Base-by-base conservation (phyloP, 352 stramenopile genomes). In the Pythium sukuiense region DNA sequence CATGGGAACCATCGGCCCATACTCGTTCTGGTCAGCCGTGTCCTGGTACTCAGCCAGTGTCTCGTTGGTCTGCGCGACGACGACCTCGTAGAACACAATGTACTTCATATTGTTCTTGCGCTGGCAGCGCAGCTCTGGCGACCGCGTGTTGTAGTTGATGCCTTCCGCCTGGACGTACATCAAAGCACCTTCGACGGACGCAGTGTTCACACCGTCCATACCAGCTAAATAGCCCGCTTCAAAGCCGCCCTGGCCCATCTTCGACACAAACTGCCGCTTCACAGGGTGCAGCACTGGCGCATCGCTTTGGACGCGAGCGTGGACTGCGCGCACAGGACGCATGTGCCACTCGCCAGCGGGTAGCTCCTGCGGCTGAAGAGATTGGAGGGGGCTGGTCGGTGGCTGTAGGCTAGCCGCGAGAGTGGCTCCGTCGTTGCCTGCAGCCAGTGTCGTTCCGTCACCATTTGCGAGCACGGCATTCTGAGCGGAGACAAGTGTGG, bases 81-180 rank as follows among this genome's bases (percentile, higher is more conserved):
- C 71, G 20, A 87, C 74, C 56, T 93, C 85, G 70, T 92, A 94
- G 63, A 96, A 91, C 8, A 95, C 85, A 30, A 96, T 67, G 65
- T 87, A 87, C 54, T 79, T 65, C 67, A 90, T 89, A 14, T 86
- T 76, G 69, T 91, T 92, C 81, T 96, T 96, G 60, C 85, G 84
- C 45, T 61, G 64, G 72, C 88, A 96, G 12, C 74, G 77, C 39
- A 76, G 70, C 39, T 88, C 73, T 0, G 64, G 70, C n/a, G 70
- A 76, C 52, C 85, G 82, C 50, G 81, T 81, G 53, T 80, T 73
- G 71, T 90, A 81, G 74, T 95, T 92, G 70, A 95, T 92, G 46
- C 79, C 76, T 59, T 93, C 83, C 2, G 83, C 80, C 72, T 94
- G 85, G 39, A 96, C 78, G 68, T 91, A 96, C 84, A 92, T 92